These are phyloP conservation scores for Saturnispora dispora DNA, from an alignment of 805 yeast species.

Conservation along the genomic window DNA sequence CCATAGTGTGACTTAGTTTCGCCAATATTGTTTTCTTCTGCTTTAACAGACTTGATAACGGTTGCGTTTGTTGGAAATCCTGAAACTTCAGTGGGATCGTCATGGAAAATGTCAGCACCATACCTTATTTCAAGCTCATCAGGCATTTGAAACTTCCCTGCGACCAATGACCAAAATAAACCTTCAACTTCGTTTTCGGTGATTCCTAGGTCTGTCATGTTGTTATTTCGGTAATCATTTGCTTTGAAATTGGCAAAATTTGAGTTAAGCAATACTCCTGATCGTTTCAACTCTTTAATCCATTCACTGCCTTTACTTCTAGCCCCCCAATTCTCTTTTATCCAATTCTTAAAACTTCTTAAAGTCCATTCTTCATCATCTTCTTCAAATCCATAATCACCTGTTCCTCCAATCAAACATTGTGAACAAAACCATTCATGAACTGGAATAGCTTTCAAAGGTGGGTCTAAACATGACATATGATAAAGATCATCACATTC, in stretches of 20 bases:
- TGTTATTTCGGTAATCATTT: neutral
- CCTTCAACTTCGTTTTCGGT: slow-evolving; percentile 42
- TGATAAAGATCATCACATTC: slow-evolving; percentile 70
- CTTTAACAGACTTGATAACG: neutral
- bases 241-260: neutral
- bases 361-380: slow-evolving; percentile 39
- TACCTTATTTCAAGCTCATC: slow-evolving; percentile 50
- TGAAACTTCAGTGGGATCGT: slow-evolving; percentile 53
- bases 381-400: slow-evolving; percentile 73
- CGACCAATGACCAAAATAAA: slow-evolving; percentile 52
- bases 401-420: slow-evolving; percentile 58
- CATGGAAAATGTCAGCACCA: slow-evolving; percentile 79
- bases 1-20: slow-evolving; percentile 10
- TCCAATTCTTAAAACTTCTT: slow-evolving; percentile 45
- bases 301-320: neutral
- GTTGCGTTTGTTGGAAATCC: slow-evolving; percentile 54
- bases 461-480: slow-evolving; percentile 44
- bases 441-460: slow-evolving; percentile 41
- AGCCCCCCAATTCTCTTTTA: neutral
- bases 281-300: slow-evolving; percentile 1
- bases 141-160: slow-evolving; percentile 10
- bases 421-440: slow-evolving; percentile 74
- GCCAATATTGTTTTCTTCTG: slow-evolving; percentile 12
- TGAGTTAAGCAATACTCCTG: neutral
- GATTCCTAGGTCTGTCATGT: neutral